Evolutionary conservation across 2,329 filamentous ascomycete species (phyloP).

Genomic region (Fusarium anguioides): DNA sequence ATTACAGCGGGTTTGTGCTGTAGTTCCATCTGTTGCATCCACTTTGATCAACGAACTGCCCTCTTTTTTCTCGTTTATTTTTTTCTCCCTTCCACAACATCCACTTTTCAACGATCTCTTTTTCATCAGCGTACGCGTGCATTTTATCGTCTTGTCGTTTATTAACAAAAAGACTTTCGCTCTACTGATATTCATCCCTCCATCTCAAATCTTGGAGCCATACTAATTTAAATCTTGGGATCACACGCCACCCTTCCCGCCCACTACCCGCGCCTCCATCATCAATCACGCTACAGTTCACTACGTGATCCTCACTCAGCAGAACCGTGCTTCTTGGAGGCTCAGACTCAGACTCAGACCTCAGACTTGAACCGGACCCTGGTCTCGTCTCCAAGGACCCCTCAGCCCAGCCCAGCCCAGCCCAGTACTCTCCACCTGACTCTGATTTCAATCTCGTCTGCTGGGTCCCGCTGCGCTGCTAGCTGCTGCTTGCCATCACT

Average conservation of each 20-base stretch:
- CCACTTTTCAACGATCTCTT: constrained; percentile 24
- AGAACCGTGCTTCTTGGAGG: constrained; percentile 36
- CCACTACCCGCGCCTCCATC: constrained; percentile 44
- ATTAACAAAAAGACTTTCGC: constrained; percentile 3
- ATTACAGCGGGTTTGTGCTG: constrained; percentile 27
- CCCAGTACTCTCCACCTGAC: constrained; percentile 47
- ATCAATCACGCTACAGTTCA: constrained; percentile 43
- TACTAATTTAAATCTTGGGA: constrained; percentile 40
- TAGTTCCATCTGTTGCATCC: constrained; percentile 31
- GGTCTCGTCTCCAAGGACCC: constrained; percentile 33
- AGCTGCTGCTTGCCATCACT: constrained; percentile 10
- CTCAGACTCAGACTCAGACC: constrained; percentile 9
- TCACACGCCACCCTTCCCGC: constrained; percentile 44
- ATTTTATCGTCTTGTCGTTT: constrained; percentile 1
- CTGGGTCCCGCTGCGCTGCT: no score
- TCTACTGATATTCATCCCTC: constrained; percentile 18
- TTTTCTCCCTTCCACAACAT: constrained; percentile 30
- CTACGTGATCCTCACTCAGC: constrained; percentile 20
- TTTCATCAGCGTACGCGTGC: constrained; percentile 16
- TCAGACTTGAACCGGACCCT: constrained; percentile 31
- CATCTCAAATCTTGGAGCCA: constrained; percentile 26
- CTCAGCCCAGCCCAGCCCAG: no score
- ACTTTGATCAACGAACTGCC: constrained; percentile 30
- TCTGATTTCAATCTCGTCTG: constrained; percentile 36
- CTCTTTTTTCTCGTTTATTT: constrained; percentile 30